Conservation (phyloP, 1,284 basidiomycete genomes). For the Mrakiaceae sp. region DNA sequence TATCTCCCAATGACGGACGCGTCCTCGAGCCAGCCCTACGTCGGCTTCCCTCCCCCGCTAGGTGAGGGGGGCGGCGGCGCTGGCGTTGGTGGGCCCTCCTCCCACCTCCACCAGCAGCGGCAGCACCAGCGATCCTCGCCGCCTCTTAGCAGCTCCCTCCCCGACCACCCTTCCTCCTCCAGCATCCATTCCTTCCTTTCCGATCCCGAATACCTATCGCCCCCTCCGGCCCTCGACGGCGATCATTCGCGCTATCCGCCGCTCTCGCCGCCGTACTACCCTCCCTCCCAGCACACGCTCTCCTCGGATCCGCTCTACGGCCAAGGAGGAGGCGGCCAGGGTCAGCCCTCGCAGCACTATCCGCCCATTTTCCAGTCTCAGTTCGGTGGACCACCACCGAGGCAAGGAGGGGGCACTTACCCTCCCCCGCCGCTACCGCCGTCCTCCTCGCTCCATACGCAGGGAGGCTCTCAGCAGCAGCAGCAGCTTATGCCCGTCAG, state of each 20-base stretch:
- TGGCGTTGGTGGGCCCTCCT: no score
- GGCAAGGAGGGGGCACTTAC: neutral
- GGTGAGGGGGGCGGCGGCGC: no score
- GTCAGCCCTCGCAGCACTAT: neutral
- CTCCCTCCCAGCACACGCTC: constrained; percentile 8
- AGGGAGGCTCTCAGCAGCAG: constrained; percentile 20
- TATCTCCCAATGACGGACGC: no score
- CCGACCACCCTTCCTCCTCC: neutral
- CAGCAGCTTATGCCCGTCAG: constrained; percentile 17
- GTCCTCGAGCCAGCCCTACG: no score
- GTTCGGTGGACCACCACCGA: neutral
- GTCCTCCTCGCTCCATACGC: constrained; percentile 9
- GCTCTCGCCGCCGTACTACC: constrained; percentile 3
- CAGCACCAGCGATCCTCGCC: neutral
- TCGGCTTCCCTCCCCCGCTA: no score
- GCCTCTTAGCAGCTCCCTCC: neutral
- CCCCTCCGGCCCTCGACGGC: neutral
- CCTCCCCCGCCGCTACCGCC: neutral
- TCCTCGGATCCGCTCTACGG: constrained; percentile 15
- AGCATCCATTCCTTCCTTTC: constrained; percentile 7
- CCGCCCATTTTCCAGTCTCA: neutral
- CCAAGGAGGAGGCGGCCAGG: no score
- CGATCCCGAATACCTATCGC: neutral
- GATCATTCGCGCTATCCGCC: constrained; percentile 7
- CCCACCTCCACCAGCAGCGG: no score